Conservation (phyloP, 2,329 filamentous ascomycete genomes). For the Ophiosphaerella herpotricha region DNA sequence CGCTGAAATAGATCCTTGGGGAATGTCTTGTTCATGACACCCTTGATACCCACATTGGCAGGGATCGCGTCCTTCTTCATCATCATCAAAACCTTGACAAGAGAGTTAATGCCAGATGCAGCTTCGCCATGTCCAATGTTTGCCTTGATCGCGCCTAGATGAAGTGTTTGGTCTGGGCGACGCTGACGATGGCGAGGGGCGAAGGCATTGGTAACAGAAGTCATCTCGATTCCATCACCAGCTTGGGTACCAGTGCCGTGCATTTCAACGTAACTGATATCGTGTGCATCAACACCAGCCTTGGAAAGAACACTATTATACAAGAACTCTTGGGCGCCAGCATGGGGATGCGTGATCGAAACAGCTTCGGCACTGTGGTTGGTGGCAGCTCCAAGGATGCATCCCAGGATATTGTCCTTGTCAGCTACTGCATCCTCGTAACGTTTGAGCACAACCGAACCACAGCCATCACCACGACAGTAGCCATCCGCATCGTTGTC, state of each 20-base stretch:
- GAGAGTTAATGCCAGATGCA: constrained; percentile 59
- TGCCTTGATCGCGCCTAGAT: constrained; percentile 61
- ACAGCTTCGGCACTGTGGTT: constrained; percentile 83
- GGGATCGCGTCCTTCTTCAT: constrained; percentile 59
- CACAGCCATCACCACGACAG: constrained; percentile 77
- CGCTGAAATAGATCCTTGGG: constrained; percentile 58
- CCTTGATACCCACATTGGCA: constrained; percentile 61
- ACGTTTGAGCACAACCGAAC: constrained; percentile 76
- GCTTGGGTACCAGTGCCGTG: constrained; percentile 88
- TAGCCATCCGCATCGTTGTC: constrained; percentile 82
- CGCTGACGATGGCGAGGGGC: constrained; percentile 59
- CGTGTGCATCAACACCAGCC: constrained; percentile 73
- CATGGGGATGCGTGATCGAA: constrained; percentile 84
- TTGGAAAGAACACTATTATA: constrained; percentile 73
- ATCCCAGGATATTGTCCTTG: constrained; percentile 72
- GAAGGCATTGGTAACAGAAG: constrained; percentile 70
- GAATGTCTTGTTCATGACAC: constrained; percentile 60
- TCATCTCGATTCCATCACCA: constrained; percentile 82
- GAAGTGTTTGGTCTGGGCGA: constrained; percentile 54
- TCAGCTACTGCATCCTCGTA: constrained; percentile 78
- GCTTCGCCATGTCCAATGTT: constrained; percentile 62
- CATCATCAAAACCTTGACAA: constrained; percentile 60
- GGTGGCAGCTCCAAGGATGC: constrained; percentile 74
- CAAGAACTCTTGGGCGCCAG: constrained; percentile 72
- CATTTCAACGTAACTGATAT: constrained; percentile 86